These are phyloP conservation scores for Bonnemaisonia californica DNA, from an alignment of 31 red algal species.

Conservation along the genomic window DNA sequence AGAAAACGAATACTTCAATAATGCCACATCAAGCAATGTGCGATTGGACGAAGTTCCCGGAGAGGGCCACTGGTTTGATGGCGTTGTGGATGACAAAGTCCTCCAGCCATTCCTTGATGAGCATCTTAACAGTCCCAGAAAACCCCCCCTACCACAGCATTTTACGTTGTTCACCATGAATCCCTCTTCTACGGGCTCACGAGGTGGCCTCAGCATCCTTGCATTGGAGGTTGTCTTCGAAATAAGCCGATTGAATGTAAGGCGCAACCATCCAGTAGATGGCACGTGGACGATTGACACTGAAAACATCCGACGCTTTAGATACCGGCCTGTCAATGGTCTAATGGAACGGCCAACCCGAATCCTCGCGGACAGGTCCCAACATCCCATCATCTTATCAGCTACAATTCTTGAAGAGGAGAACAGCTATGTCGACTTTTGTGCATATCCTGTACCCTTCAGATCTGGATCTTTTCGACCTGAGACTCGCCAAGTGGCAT, in stretches of 20 bases:
- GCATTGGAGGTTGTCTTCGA: constrained; percentile 35
- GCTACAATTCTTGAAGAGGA: background rate
- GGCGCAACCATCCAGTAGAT: constrained; percentile 24
- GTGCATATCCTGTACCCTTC: background rate
- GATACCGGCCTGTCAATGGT: constrained; percentile 36
- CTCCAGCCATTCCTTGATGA: constrained; percentile 53
- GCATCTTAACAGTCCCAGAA: constrained; percentile 16
- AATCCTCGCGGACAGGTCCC: constrained; percentile 15
- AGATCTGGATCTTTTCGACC: background rate
- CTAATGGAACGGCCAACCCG: constrained; percentile 30
- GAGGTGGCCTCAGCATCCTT: constrained; percentile 56
- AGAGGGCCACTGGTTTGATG: constrained; percentile 81
- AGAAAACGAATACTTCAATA: constrained; percentile 52
- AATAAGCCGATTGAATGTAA: constrained; percentile 28
- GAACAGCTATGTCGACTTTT: constrained; percentile 6
- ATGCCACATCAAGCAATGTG: constrained; percentile 35
- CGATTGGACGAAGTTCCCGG: constrained; percentile 53
- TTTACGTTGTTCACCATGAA: constrained; percentile 70
- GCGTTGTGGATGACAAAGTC: constrained; percentile 66
- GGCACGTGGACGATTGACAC: constrained; percentile 36
- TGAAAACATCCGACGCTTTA: constrained; percentile 52
- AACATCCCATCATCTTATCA: constrained; percentile 3
- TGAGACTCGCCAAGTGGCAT: constrained; percentile 7
- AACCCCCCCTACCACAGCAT: constrained; percentile 36
- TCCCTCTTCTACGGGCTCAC: constrained; percentile 53